Percentiles rank a stretch among this genome's conserved stretches.
phyloP scores from a whole-genome alignment of 2,329 filamentous ascomycete species.

The Magnaporthales sp. region DNA sequence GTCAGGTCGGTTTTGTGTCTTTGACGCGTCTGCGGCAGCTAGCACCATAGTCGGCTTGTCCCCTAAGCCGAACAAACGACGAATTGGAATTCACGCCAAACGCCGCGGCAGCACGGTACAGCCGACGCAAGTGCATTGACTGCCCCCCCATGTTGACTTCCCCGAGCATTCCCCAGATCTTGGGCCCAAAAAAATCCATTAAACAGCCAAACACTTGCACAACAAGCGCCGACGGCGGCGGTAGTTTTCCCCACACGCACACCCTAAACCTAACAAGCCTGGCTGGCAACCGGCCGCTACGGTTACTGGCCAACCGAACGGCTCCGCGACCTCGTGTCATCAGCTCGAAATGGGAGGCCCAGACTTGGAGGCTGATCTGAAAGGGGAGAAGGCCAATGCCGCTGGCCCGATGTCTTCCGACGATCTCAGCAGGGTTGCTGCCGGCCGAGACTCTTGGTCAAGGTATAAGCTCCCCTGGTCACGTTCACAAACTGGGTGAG shows the following conservation, averaged over 20 bases:
- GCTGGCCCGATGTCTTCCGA: constrained; percentile 20
- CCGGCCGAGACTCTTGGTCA: constrained; percentile 1
- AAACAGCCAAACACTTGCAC: not conserved
- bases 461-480: constrained; percentile 5
- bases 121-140: not conserved
- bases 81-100: not conserved
- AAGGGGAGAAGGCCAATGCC: constrained; percentile 11
- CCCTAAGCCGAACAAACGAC: not conserved
- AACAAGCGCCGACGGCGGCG: not conserved
- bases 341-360: not conserved
- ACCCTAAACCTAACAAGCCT: not conserved
- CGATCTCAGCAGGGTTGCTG: constrained; percentile 3
- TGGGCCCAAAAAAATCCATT: not conserved
- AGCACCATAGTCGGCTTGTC: not conserved
- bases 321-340: not conserved
- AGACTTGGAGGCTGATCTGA: not conserved
- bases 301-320: not conserved
- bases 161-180: not conserved
- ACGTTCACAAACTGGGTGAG: constrained; percentile 5
- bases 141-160: not conserved
- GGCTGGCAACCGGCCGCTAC: not conserved
- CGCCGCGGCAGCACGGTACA: not conserved
- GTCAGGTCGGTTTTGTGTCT: not conserved
- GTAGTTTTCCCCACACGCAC: not conserved
- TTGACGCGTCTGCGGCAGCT: not conserved